Evolutionary conservation across 306 rosid species (phyloP), one percentile per base, ranked within the genome.

Genomic region (Ziziphus jujuba): DNA sequence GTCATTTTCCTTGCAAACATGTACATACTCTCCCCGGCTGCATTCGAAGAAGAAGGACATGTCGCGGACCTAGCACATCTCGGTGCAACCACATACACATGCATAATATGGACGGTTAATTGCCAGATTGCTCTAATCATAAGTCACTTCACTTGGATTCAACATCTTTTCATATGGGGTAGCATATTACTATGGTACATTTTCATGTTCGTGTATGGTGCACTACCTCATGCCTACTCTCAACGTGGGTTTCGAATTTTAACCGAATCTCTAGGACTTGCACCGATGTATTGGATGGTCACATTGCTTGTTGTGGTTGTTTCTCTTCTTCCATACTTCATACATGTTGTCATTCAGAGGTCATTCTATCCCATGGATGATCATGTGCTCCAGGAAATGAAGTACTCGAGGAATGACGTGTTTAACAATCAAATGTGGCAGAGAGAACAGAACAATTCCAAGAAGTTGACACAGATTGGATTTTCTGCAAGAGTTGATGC

Each of bases 111-210:
- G 79, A 70, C 70, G 13, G 83, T 79, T 1, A 79, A 79, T 40
- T 79, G 76, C 70, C 83, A 70, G 60, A 79, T 79, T 20, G 51
- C 83, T 7, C 59, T 73, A 5, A 69, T 70, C 11, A 45, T 79
- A 50, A 70, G 44, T 43, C 76, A 65, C 70, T 79, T 79, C 71
- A 74, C 83, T 21, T 79, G 79, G 79, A 74, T 79, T 65, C 83
- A 79, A 43, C 83, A 74, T 22, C 60, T 69, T 35, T 43, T 79
- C 69, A 70, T 79, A 14, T 79, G 76, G 83, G 83, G 83, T 1
- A 74, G 79, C 66, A 73, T 79, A 20, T 1, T 53, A 17, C 13
- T 59, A 13, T 79, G 83, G 83, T 79, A 69, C 53, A 50, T 38
- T 3, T 79, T 79, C 56, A 12, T 79, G 40, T 35, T 74, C 16